Base-by-base conservation (phyloP, 139 green algal species). In the Chlamydomonas eustigma region DNA sequence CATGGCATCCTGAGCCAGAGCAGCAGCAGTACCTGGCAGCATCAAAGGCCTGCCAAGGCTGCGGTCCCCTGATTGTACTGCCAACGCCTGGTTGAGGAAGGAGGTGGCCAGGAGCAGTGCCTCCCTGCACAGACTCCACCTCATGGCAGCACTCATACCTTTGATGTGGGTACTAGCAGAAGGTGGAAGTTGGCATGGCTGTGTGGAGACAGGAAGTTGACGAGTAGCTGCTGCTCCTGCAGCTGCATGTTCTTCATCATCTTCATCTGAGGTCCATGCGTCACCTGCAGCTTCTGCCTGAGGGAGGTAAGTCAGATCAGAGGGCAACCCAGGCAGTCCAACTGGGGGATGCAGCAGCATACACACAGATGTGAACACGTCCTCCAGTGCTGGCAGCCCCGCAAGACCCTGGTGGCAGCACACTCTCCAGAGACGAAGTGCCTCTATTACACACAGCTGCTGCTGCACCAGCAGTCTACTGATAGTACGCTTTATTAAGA, bases 401-500 rank as follows among this genome's bases (percentile, higher is more conserved):
- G 24, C 39, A n/a, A 91, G 58, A 25, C 77, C 74, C 37, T 91
- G 85, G 31, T 79, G 63, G 1, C 82, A 83, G 37, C 81, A 83
- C 1, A 58, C 77, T 5, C 86, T 78, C 87, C 87, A 91, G 2
- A 81, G 37, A 3, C 85, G 83, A 37, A 91, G 76, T 12, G 78
- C 76, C 68, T 91, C 87, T 0, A 84, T 34, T 34, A 80, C 65
- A 3, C 31, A 32, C 79, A 80, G 63, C 51, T 39, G 8, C 66
- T 39, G 66, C 66, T 44, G 44, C 12, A 18, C 18, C 44, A 58
- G 44, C 1, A 25, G 58, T 18, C 30, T 76, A 71, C n/a, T n/a
- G n/a, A n/a, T n/a, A n/a, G n/a, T n/a, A n/a, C n/a, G n/a, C n/a
- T n/a, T n/a, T n/a, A n/a, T n/a, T n/a, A n/a, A n/a, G n/a, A n/a